Evolutionary conservation across 1,139 yeast genomes (phyloP).

Genomic region (Candida freyschussii): DNA sequence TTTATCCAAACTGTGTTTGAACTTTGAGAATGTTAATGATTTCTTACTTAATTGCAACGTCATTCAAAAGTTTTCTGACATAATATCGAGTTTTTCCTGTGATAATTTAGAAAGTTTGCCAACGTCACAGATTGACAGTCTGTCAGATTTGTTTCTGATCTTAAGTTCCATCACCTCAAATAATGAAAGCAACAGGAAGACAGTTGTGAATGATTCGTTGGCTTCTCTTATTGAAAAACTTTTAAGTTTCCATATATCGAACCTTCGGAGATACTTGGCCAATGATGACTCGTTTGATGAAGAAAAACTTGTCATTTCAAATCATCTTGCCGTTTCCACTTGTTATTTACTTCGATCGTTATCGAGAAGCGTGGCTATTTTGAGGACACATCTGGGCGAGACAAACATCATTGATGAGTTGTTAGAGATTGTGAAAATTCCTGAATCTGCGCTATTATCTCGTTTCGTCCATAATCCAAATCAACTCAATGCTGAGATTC

Average conservation of each 20-base stretch:
- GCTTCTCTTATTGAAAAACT: slow-evolving; percentile 27
- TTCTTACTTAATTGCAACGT: slow-evolving; percentile 29
- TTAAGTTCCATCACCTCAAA: slow-evolving; percentile 31
- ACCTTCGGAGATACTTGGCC: slow-evolving; percentile 16
- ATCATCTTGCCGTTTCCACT: slow-evolving; percentile 32
- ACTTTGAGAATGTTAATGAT: slow-evolving; percentile 28
- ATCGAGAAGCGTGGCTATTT: slow-evolving; percentile 65
- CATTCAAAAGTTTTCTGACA: slow-evolving; percentile 27
- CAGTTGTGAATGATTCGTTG: slow-evolving; percentile 27
- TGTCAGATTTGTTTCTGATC: slow-evolving; percentile 31
- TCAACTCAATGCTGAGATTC: slow-evolving; percentile 32
- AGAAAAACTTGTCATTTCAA: slow-evolving; percentile 23
- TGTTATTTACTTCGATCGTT: slow-evolving; percentile 64
- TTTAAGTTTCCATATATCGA: slow-evolving; percentile 25
- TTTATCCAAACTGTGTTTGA: slow-evolving; percentile 28
- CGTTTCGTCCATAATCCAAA: slow-evolving; percentile 8
- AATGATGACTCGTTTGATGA: slow-evolving; percentile 2
- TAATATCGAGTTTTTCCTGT: slow-evolving; percentile 21
- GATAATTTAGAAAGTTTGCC: slow-evolving; percentile 17
- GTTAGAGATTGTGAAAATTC: slow-evolving; percentile 36
- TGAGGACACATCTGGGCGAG: slow-evolving; percentile 65
- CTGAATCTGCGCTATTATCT: slow-evolving; percentile 21
- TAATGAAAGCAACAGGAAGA: slow-evolving; percentile 29
- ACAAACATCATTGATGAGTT: slow-evolving; percentile 47
- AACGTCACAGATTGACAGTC: slow-evolving; percentile 25